Percentiles rank a stretch among this genome's conserved stretches.
Conservation (phyloP, 2,329 filamentous ascomycete genomes). For the Monosporascus cannonballus region DNA sequence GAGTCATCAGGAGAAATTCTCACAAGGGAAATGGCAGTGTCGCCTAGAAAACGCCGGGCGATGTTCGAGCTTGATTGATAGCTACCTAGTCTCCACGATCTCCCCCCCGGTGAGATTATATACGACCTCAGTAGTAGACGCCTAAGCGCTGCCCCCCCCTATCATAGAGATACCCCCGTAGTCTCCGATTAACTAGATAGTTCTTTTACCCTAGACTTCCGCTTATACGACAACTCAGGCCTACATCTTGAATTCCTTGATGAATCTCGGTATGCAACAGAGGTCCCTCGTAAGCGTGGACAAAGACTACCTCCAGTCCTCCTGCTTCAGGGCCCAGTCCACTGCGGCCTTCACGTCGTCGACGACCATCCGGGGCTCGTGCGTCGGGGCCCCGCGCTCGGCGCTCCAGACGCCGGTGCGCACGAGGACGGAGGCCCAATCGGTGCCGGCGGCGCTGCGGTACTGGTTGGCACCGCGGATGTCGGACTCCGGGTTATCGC, state of each 20-base stretch:
- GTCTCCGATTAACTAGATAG: too few relatives aligned
- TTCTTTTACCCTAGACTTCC: too few relatives aligned
- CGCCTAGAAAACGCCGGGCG: too few relatives aligned
- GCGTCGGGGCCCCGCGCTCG: conserved; percentile 43
- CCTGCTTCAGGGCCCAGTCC: conserved; percentile 62
- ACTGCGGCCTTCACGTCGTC: conserved; percentile 74
- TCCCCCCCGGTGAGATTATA: too few relatives aligned
- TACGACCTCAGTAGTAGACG: too few relatives aligned
- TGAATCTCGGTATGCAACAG: background rate
- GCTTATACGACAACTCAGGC: background rate
- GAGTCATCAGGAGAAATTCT: too few relatives aligned
- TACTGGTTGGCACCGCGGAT: conserved; percentile 83
- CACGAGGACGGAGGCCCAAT: conserved; percentile 74
- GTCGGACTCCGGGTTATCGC: conserved; percentile 84
- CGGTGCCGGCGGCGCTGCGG: conserved; percentile 56
- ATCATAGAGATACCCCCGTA: too few relatives aligned
- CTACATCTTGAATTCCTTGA: background rate
- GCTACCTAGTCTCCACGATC: too few relatives aligned
- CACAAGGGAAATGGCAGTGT: too few relatives aligned
- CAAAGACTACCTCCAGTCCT: conserved; percentile 34
- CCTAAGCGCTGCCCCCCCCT: too few relatives aligned
- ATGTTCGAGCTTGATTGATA: too few relatives aligned
- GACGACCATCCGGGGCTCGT: conserved; percentile 59
- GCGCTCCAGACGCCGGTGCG: conserved; percentile 68
- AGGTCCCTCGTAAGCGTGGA: background rate